Percentiles rank a stretch among this genome's conserved stretches.
Evolutionary conservation across 139 green algal genomes (phyloP).

Genomic region (Chlorella ohadii): DNA sequence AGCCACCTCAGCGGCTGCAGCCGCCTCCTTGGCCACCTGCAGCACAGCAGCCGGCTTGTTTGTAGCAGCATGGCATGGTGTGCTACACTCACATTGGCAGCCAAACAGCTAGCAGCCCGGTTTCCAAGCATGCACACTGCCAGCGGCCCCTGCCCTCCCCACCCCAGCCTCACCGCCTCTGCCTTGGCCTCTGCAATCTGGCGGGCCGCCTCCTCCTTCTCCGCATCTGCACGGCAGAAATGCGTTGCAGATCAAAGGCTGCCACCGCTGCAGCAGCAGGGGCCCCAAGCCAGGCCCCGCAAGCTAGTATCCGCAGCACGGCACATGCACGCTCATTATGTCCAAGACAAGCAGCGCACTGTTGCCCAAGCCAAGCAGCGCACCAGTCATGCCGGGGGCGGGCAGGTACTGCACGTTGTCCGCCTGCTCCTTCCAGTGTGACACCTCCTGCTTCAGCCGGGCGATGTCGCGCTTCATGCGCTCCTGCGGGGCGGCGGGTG

Average conservation of each 20-base stretch:
- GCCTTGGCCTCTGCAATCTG: constrained; percentile 1
- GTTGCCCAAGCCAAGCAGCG: not conserved
- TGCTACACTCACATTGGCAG: too few relatives aligned
- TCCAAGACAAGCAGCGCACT: not conserved
- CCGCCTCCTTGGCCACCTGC: constrained; percentile 11
- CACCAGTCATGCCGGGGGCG: constrained; percentile 8
- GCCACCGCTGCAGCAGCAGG: too few relatives aligned
- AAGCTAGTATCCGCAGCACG: too few relatives aligned
- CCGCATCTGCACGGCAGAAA: not conserved
- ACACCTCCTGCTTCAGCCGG: constrained; percentile 44
- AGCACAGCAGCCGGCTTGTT: too few relatives aligned
- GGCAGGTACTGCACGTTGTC: constrained; percentile 28
- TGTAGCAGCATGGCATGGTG: too few relatives aligned
- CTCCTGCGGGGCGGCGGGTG: constrained; percentile 12
- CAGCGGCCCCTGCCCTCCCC: too few relatives aligned
- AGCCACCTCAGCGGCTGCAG: constrained; percentile 3
- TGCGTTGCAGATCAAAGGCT: too few relatives aligned
- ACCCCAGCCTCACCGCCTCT: not conserved
- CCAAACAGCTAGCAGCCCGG: too few relatives aligned
- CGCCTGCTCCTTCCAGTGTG: constrained; percentile 36
- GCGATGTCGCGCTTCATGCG: constrained; percentile 37
- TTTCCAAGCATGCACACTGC: too few relatives aligned
- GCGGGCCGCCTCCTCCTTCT: constrained; percentile 22
- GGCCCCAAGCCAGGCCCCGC: too few relatives aligned
- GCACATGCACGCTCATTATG: not conserved